Conservation (phyloP, 306 rosid species). For the Vigna nakashimae region DNA sequence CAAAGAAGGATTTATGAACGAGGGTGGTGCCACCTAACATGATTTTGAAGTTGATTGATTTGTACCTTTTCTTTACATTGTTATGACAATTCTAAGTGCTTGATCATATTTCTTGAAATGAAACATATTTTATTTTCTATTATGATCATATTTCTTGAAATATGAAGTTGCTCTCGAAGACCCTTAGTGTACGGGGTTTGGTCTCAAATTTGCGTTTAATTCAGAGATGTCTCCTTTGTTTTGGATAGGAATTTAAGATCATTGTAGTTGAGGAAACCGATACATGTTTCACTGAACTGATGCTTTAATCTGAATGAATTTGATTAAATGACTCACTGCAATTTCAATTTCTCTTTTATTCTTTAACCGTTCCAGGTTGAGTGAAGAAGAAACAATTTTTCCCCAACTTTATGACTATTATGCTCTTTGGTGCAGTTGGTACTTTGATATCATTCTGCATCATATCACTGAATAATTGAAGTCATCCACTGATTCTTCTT, state of each 20-base stretch:
- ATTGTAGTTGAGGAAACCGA: too few relatives aligned
- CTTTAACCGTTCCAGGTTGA: constrained; percentile 63
- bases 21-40: constrained; percentile 36
- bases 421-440: constrained; percentile 92
- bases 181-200: not conserved
- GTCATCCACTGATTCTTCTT: not conserved
- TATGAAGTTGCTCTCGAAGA: not conserved
- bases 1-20: constrained; percentile 75
- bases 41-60: constrained; percentile 16
- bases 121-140: not conserved
- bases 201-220: not conserved
- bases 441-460: constrained; percentile 89
- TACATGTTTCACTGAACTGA: too few relatives aligned
- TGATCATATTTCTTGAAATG: not conserved
- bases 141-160: too few relatives aligned
- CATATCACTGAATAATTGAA: constrained; percentile 77
- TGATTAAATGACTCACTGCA: constrained; percentile 16
- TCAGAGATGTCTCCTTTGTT: not conserved
- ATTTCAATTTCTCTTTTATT: constrained; percentile 31
- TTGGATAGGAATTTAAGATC: not conserved
- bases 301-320: not conserved
- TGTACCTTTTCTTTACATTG: not conserved
- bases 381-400: constrained; percentile 98
- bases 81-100: not conserved
- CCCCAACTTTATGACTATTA: constrained; percentile 85